Conservation (phyloP, 495 filamentous ascomycete species). For the Oidiodendron maius region DNA sequence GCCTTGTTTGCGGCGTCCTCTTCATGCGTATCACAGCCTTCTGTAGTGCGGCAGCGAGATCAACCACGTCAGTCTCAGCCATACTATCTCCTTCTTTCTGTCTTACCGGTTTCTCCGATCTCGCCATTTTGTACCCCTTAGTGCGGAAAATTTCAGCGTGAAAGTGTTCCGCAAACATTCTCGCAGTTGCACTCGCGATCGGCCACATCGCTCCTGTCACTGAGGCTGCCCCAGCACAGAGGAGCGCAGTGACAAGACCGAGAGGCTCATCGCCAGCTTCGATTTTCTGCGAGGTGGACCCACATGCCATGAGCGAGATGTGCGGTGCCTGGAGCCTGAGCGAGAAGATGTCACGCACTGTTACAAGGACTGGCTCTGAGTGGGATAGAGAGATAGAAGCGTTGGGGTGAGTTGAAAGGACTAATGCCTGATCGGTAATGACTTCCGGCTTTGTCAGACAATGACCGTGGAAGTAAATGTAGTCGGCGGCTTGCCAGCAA, state of each 20-base stretch:
- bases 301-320: constrained; percentile 8
- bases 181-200: not conserved
- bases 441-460: not conserved
- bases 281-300: constrained; percentile 2
- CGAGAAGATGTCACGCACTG: constrained; percentile 1
- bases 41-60: constrained; percentile 5
- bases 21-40: not conserved
- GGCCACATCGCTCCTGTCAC: constrained; percentile 6
- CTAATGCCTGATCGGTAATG: too few relatives aligned
- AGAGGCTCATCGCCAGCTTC: constrained; percentile 6
- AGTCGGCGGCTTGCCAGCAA: not conserved
- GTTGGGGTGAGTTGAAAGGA: not conserved
- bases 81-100: too few relatives aligned
- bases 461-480: constrained; percentile 6
- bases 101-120: too few relatives aligned
- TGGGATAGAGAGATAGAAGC: not conserved
- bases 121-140: not conserved
- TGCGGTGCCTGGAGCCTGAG: constrained; percentile 1
- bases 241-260: constrained; percentile 10
- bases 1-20: not conserved
- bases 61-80: not conserved
- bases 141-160: not conserved
- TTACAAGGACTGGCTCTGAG: not conserved
- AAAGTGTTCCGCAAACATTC: not conserved
- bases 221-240: constrained; percentile 5